Evolutionary conservation across 1,284 basidiomycete species (phyloP).

Genomic region (Ustilago trichophora): DNA sequence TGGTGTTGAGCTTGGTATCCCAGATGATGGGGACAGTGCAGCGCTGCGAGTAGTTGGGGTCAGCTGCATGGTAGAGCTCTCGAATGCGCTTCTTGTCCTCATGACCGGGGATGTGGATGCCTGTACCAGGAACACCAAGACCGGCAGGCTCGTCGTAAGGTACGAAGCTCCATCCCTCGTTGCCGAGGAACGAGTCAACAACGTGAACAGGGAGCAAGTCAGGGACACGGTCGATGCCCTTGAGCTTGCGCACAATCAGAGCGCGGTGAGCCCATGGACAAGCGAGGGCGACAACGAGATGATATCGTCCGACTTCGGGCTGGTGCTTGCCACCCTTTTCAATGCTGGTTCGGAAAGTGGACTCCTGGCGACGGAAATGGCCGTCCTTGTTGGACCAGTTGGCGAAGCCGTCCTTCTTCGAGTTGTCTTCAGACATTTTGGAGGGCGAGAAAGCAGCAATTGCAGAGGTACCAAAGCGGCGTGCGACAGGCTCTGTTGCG

Average conservation of each 20-base stretch:
- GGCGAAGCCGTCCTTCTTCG: slow-evolving; percentile 49
- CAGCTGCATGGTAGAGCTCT: slow-evolving; percentile 83
- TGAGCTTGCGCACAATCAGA: slow-evolving; percentile 86
- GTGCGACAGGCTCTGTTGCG: not conserved
- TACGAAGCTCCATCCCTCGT: slow-evolving; percentile 87
- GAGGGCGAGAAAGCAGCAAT: not conserved
- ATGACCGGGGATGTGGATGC: slow-evolving; percentile 58
- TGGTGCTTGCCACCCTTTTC: slow-evolving; percentile 78
- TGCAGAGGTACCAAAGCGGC: slow-evolving; percentile 1
- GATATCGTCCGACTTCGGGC: slow-evolving; percentile 78
- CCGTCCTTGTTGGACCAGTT: slow-evolving; percentile 74
- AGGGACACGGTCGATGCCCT: slow-evolving; percentile 86
- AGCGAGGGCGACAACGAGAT: slow-evolving; percentile 57
- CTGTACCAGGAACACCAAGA: slow-evolving; percentile 52
- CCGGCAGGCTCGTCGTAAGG: slow-evolving; percentile 49
- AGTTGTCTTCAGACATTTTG: slow-evolving; percentile 24
- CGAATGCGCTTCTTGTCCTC: slow-evolving; percentile 75
- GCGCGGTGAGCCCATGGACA: slow-evolving; percentile 90
- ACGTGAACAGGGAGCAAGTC: slow-evolving; percentile 69
- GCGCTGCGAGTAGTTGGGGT: slow-evolving; percentile 69
- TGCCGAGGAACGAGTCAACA: slow-evolving; percentile 87
- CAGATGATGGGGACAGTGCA: slow-evolving; percentile 79
- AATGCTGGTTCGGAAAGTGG: slow-evolving; percentile 78
- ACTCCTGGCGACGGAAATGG: slow-evolving; percentile 79
- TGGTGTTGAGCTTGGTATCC: slow-evolving; percentile 87